phyloP scores from a whole-genome alignment of 345 rosid genomes.

The rapeseed (Brassica napus) region Da-Ae NC_063447.1:17417001-17417500 shows the following conservation, averaged over 20 bases:
- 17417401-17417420: conserved; percentile 31
- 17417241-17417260: conserved; percentile 54
- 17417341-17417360: background rate
- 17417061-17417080: conserved; percentile 87
- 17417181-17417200: conserved; percentile 69
- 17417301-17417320: conserved; percentile 36
- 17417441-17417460: conserved; percentile 39
- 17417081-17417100: conserved; percentile 68
- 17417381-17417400: conserved; percentile 36
- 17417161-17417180: conserved; percentile 92
- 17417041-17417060: conserved; percentile 83
- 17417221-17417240: conserved; percentile 36
- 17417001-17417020: conserved; percentile 48
- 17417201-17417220: conserved; percentile 84
- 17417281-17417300: conserved; percentile 52
- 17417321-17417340: background rate
- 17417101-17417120: conserved; percentile 47
- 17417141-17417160: conserved; percentile 83
- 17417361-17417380: conserved; percentile 20
- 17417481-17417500: conserved; percentile 41
- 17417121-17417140: conserved; percentile 39
- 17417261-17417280: conserved; percentile 67
- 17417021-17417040: conserved; percentile 96
- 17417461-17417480: conserved; percentile 1
- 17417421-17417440: conserved; percentile 33